phyloP scores from a whole-genome alignment of 768 basidiomycete genomes.

The Psilocybe cyanescens region DNA sequence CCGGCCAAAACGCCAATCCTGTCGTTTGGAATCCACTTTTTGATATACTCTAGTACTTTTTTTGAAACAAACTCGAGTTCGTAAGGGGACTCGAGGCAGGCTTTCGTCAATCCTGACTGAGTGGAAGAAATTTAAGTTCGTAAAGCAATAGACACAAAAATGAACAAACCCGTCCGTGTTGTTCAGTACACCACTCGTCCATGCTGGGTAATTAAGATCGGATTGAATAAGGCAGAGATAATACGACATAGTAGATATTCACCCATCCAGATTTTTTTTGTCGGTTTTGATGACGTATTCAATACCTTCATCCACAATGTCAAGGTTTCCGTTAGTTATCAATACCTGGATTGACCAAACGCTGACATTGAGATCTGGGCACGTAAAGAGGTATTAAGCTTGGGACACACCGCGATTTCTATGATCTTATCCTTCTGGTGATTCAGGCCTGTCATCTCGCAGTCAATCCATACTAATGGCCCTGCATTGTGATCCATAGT shows the following conservation, averaged over 20 bases:
- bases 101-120: conserved; percentile 82
- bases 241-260: conserved; percentile 23
- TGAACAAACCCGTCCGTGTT: conserved; percentile 70
- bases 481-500: conserved; percentile 49
- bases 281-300: conserved; percentile 76
- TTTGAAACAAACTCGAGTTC: conserved; percentile 60
- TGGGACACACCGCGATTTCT: conserved; percentile 70
- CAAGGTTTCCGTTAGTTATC: conserved; percentile 85
- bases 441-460: conserved; percentile 86
- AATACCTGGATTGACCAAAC: conserved; percentile 55
- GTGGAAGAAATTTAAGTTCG: conserved; percentile 4
- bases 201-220: conserved; percentile 52
- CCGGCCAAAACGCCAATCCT: conserved; percentile 78
- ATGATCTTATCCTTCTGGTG: conserved; percentile 69
- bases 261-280: conserved; percentile 73
- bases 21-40: conserved; percentile 78
- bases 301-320: conserved; percentile 81
- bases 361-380: too few relatives aligned
- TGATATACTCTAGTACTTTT: conserved; percentile 75
- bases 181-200: conserved; percentile 85
- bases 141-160: not conserved
- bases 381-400: not conserved
- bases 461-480: conserved; percentile 84
- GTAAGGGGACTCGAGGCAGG: conserved; percentile 75
- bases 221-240: not conserved